A percentile compares a stretch with the other conserved stretches of the same genome.
These are phyloP conservation scores for Cladorrhinum sp. DNA, from an alignment of 2,329 filamentous ascomycete genomes.

Conservation along the genomic window DNA sequence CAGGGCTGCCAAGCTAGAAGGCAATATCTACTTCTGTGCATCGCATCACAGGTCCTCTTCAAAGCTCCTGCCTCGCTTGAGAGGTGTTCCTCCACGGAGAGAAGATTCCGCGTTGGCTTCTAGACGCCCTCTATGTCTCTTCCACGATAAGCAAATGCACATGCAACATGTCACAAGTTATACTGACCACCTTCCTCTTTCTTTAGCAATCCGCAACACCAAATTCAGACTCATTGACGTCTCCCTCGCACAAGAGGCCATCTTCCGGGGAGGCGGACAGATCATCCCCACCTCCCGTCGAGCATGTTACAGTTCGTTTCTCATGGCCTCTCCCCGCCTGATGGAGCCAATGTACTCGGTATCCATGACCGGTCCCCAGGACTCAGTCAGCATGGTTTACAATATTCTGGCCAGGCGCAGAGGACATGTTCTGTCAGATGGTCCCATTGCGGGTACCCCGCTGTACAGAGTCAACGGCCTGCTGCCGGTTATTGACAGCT, in stretches of 20 bases:
- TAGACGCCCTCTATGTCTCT: not conserved
- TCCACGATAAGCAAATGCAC: not conserved
- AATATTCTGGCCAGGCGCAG: conserved; percentile 84
- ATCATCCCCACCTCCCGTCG: conserved; percentile 93
- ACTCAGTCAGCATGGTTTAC: conserved; percentile 84
- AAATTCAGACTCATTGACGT: conserved; percentile 97
- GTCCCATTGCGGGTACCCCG: conserved; percentile 88
- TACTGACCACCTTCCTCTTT: not conserved
- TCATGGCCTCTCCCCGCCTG: conserved; percentile 92
- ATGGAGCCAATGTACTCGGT: conserved; percentile 97
- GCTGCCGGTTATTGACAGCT: conserved; percentile 93
- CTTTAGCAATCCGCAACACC: conserved; percentile 84
- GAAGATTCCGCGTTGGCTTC: not conserved
- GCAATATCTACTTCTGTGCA: not conserved
- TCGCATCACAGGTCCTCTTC: conserved; percentile 2
- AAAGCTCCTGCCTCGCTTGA: not conserved
- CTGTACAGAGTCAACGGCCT: conserved; percentile 88
- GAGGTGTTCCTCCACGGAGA: not conserved
- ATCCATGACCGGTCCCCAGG: conserved; percentile 87
- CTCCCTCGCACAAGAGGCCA: conserved; percentile 80
- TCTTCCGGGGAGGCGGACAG: conserved; percentile 92
- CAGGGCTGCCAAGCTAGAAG: not conserved
- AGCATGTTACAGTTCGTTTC: conserved; percentile 91
- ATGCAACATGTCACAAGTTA: not conserved
- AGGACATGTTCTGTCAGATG: conserved; percentile 92